Percentiles rank a stretch among this genome's conserved stretches.
Evolutionary conservation across 495 filamentous ascomycete genomes (phyloP).

Genomic region (Haplographium delicatum): DNA sequence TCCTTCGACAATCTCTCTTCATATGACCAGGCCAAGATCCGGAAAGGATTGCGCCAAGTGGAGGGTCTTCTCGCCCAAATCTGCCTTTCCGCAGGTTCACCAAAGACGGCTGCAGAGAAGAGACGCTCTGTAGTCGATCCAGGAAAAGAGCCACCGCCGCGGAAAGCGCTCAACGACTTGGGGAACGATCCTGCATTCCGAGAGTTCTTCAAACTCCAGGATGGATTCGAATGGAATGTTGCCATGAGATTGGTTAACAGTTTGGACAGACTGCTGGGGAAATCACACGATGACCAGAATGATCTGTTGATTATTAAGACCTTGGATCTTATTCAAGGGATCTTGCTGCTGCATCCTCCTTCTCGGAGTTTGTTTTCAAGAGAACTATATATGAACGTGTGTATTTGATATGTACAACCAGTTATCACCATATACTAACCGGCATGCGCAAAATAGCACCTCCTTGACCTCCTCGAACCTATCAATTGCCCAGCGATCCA

Average conservation of each 20-base stretch:
- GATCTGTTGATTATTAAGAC: constrained; percentile 85
- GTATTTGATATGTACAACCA: constrained; percentile 17
- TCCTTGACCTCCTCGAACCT: constrained; percentile 91
- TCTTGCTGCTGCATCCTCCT: constrained; percentile 87
- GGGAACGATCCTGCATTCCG: constrained; percentile 83
- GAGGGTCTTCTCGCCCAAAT: constrained; percentile 95
- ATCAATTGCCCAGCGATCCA: constrained; percentile 89
- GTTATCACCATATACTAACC: neutral
- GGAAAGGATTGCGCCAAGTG: constrained; percentile 90
- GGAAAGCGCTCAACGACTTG: constrained; percentile 63
- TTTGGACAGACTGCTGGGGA: constrained; percentile 81
- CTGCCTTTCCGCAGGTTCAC: constrained; percentile 59
- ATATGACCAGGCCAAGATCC: constrained; percentile 80
- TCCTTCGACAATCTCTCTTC: constrained; percentile 97
- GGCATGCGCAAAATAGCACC: constrained; percentile 42
- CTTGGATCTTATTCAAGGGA: constrained; percentile 85
- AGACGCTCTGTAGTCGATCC: constrained; percentile 34
- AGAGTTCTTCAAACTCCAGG: constrained; percentile 95
- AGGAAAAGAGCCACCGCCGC: constrained; percentile 37
- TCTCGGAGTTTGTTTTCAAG: constrained; percentile 82
- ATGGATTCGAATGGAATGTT: constrained; percentile 97
- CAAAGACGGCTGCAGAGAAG: constrained; percentile 24
- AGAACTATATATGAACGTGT: constrained; percentile 88
- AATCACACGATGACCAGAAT: constrained; percentile 72
- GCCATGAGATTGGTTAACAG: constrained; percentile 80